These are phyloP conservation scores for Onygenales sp. DNA, from an alignment of 2,329 filamentous ascomycete genomes.

Conservation along the genomic window DNA sequence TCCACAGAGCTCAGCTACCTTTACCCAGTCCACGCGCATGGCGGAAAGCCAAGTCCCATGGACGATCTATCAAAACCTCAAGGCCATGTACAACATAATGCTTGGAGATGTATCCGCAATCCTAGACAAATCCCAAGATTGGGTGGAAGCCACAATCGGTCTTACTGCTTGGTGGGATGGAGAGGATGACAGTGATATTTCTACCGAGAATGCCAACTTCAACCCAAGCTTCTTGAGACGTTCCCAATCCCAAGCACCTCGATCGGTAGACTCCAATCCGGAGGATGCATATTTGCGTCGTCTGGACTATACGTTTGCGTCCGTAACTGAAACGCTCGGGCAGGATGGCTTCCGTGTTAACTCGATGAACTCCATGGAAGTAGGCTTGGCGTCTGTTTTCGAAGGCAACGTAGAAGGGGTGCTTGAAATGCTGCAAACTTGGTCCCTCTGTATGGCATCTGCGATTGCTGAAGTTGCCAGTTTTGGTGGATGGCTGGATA, in stretches of 20 bases:
- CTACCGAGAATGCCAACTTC: constrained; percentile 14
- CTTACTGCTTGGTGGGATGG: constrained; percentile 91
- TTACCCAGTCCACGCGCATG: constrained; percentile 57
- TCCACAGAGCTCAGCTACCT: constrained; percentile 48
- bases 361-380: constrained; percentile 63
- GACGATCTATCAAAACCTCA: constrained; percentile 78
- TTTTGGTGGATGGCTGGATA: constrained; percentile 73
- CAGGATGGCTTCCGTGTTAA: constrained; percentile 64
- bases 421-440: constrained; percentile 62
- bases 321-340: constrained; percentile 53
- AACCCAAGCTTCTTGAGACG: constrained; percentile 7
- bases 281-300: constrained; percentile 64
- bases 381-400: constrained; percentile 71
- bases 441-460: constrained; percentile 71
- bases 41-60: constrained; percentile 82
- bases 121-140: constrained; percentile 70
- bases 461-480: constrained; percentile 75
- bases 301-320: constrained; percentile 59
- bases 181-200: constrained; percentile 46
- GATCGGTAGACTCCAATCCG: constrained; percentile 42
- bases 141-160: constrained; percentile 79
- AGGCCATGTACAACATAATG: constrained; percentile 69
- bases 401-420: constrained; percentile 73
- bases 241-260: constrained; percentile 27
- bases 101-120: constrained; percentile 69